A percentile compares a stretch with the other conserved stretches of the same genome.
Evolutionary conservation across 1,284 basidiomycete genomes (phyloP).

Genomic region (Ganoderma resinaceum): DNA sequence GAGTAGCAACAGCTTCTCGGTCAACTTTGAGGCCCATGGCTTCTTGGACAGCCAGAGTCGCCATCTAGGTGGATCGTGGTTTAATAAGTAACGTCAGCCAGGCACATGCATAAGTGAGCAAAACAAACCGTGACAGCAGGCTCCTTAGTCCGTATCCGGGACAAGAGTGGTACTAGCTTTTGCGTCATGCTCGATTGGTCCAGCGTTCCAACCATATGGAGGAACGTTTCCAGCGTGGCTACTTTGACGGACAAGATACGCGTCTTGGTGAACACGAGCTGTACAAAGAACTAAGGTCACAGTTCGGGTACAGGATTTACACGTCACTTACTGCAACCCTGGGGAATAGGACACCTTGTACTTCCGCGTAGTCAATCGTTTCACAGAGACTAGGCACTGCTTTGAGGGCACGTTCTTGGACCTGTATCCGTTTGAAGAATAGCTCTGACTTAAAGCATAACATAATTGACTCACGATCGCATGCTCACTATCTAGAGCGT

Average conservation of each 20-base stretch:
- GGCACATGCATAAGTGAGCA: not conserved
- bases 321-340: constrained; percentile 78
- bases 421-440: constrained; percentile 48
- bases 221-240: constrained; percentile 88
- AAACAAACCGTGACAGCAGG: constrained; percentile 84
- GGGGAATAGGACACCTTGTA: constrained; percentile 86
- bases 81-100: not conserved
- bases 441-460: not conserved
- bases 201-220: constrained; percentile 91
- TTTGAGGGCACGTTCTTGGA: constrained; percentile 92
- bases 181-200: constrained; percentile 94
- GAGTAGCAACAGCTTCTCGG: constrained; percentile 91
- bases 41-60: constrained; percentile 93
- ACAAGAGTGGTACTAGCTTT: constrained; percentile 92
- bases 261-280: constrained; percentile 92
- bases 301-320: fast-evolving
- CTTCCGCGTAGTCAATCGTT: constrained; percentile 92
- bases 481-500: constrained; percentile 94
- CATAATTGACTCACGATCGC: constrained; percentile 58
- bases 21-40: constrained; percentile 97
- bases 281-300: constrained; percentile 8
- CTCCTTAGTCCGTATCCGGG: constrained; percentile 95
- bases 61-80: constrained; percentile 62
- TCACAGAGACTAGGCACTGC: constrained; percentile 90
- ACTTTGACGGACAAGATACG: constrained; percentile 89